Percentiles rank a stretch among this genome's conserved stretches.
These are phyloP conservation scores for Fusarium phyllophilum DNA, from an alignment of 2,329 filamentous ascomycete species.

Conservation along the genomic window DNA sequence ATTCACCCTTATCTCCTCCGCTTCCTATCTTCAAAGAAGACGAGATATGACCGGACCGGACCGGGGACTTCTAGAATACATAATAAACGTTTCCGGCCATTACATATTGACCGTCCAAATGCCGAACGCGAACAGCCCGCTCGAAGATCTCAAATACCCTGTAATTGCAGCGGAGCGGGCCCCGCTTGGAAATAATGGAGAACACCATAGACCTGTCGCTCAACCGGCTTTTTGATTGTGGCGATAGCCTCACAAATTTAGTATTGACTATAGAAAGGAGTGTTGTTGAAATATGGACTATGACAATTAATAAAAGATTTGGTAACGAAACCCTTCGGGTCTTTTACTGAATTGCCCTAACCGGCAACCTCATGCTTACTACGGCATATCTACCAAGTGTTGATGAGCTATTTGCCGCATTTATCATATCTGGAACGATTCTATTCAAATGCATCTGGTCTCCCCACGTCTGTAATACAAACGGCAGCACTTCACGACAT, in stretches of 20 bases:
- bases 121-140: conserved; percentile 28
- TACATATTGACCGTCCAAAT: conserved; percentile 21
- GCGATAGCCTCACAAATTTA: conserved; percentile 33
- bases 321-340: background rate
- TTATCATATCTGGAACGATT: background rate
- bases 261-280: too few relatives aligned
- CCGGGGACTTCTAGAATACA: conserved; percentile 4
- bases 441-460: too few relatives aligned
- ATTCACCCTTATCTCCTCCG: background rate
- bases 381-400: background rate
- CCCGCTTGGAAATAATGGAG: background rate
- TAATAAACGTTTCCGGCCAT: conserved; percentile 1
- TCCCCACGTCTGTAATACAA: background rate
- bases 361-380: background rate
- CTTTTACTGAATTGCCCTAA: background rate
- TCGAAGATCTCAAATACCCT: conserved; percentile 25
- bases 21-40: conserved; percentile 3
- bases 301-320: too few relatives aligned
- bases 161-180: conserved; percentile 18
- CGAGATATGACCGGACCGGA: conserved; percentile 25
- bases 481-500: conserved; percentile 2
- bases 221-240: conserved; percentile 5
- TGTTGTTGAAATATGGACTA: background rate
- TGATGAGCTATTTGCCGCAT: background rate
- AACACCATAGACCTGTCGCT: conserved; percentile 35